phyloP scores from a whole-genome alignment of 1,284 basidiomycete species.

The Tremellales sp. region DNA sequence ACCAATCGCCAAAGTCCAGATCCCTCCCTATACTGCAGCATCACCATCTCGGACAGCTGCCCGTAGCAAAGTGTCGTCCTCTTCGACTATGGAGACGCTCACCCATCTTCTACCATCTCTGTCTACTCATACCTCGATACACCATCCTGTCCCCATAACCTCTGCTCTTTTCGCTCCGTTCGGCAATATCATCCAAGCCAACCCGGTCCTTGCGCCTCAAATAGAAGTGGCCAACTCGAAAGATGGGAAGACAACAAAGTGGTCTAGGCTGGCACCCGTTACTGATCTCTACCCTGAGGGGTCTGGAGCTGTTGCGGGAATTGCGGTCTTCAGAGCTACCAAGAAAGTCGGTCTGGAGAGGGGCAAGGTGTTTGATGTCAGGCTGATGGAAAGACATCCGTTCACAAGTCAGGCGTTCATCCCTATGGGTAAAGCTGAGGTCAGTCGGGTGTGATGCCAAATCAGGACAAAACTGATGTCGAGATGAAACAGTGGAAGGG shows the following conservation, averaged over 20 bases:
- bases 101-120: slow-evolving; percentile 4
- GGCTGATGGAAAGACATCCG: slow-evolving; percentile 48
- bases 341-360: slow-evolving; percentile 52
- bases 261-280: slow-evolving; percentile 72
- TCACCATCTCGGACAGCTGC: slow-evolving; percentile 3
- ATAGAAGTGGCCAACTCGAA: slow-evolving; percentile 67
- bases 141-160: slow-evolving; percentile 40
- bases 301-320: slow-evolving; percentile 52
- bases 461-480: not conserved
- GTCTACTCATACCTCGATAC: slow-evolving; percentile 3
- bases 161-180: slow-evolving; percentile 73
- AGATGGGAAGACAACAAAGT: slow-evolving; percentile 75
- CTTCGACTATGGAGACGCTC: slow-evolving; percentile 6
- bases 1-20: slow-evolving; percentile 21
- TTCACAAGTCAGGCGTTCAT: slow-evolving; percentile 73
- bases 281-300: slow-evolving; percentile 61
- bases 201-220: slow-evolving; percentile 54
- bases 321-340: slow-evolving; percentile 70
- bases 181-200: slow-evolving; percentile 78
- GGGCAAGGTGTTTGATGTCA: slow-evolving; percentile 55
- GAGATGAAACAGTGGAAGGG: slow-evolving; percentile 27
- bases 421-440: slow-evolving; percentile 68
- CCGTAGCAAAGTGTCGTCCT: not conserved
- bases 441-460: slow-evolving; percentile 14
- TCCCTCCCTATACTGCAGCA: slow-evolving; percentile 27